A percentile compares a stretch with the other conserved stretches of the same genome.
Conservation (phyloP, 805 yeast species). For the Clavispora carvajalis region DNA sequence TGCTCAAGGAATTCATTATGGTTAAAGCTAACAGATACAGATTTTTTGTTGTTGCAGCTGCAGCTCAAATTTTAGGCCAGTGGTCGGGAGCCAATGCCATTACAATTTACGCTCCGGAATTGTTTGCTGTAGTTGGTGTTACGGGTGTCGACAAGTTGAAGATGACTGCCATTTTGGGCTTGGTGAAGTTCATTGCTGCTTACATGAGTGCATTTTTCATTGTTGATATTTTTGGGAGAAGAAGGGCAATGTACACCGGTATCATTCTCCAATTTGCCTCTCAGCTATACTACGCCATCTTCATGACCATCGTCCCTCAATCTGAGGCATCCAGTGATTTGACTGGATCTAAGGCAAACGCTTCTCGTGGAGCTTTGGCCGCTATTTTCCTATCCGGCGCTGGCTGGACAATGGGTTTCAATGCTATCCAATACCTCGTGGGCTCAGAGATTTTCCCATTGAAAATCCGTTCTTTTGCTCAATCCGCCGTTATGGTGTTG, state of each 20-base stretch:
- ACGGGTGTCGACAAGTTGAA: conserved; percentile 36
- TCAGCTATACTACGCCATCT: conserved; percentile 44
- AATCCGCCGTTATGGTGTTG: conserved; percentile 48
- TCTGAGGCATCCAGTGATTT: conserved; percentile 29
- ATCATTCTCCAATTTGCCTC: conserved; percentile 38
- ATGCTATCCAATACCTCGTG: conserved; percentile 49
- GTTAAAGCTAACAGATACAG: conserved; percentile 42
- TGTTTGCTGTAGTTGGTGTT: conserved; percentile 45
- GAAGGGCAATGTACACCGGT: conserved; percentile 45
- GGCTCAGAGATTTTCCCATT: conserved; percentile 54
- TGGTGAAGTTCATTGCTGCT: conserved; percentile 47
- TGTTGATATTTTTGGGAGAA: conserved; percentile 50
- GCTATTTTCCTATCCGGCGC: conserved; percentile 45
- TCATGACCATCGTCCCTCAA: conserved; percentile 40
- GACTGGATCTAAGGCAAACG: conserved; percentile 27
- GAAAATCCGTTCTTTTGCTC: conserved; percentile 44
- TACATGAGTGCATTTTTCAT: conserved; percentile 48
- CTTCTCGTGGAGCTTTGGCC: conserved; percentile 47
- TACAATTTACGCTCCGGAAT: conserved; percentile 52
- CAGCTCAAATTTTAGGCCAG: conserved; percentile 47
- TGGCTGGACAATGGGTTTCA: conserved; percentile 60
- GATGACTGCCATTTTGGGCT: conserved; percentile 50
- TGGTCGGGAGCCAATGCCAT: conserved; percentile 57
- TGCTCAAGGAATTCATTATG: conserved; percentile 28
- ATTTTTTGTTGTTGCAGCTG: conserved; percentile 35